Conservation (phyloP, 2,329 filamentous ascomycete genomes). For the Beauveria varroae region DNA sequence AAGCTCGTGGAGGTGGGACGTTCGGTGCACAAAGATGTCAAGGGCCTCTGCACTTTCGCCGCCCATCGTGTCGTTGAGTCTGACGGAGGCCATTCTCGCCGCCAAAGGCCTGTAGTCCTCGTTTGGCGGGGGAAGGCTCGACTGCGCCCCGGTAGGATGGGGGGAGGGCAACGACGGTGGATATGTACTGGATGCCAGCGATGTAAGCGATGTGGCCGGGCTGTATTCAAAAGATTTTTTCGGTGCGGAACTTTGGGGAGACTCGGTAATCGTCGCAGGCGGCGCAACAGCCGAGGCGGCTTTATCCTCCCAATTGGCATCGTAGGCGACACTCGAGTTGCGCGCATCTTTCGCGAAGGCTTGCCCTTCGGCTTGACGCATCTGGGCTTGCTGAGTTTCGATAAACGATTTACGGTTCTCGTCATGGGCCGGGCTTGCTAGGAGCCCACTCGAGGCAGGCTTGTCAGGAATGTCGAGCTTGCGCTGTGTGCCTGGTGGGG, state of each 20-base stretch:
- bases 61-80: constrained; percentile 33
- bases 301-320: constrained; percentile 25
- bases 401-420: constrained; percentile 52
- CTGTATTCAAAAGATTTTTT: constrained; percentile 30
- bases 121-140: constrained; percentile 19
- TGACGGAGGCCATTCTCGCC: constrained; percentile 28
- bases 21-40: constrained; percentile 60
- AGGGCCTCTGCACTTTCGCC: constrained; percentile 58
- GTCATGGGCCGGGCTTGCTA: constrained; percentile 36
- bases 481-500: constrained; percentile 13
- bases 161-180: constrained; percentile 16
- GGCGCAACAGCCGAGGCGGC: constrained; percentile 16
- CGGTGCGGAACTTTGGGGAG: constrained; percentile 20
- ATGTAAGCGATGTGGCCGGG: constrained; percentile 31
- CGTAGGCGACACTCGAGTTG: constrained; percentile 25
- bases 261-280: constrained; percentile 13
- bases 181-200: constrained; percentile 23
- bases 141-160: constrained; percentile 12
- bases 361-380: constrained; percentile 52
- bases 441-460: constrained; percentile 31
- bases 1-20: constrained; percentile 65
- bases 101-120: constrained; percentile 22
- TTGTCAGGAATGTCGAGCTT: constrained; percentile 24
- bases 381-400: constrained; percentile 50
- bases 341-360: constrained; percentile 46